A percentile compares a stretch with the other conserved stretches of the same genome.
Conservation (phyloP, 2,329 filamentous ascomycete species). For the Exophiala oligosperma region DNA sequence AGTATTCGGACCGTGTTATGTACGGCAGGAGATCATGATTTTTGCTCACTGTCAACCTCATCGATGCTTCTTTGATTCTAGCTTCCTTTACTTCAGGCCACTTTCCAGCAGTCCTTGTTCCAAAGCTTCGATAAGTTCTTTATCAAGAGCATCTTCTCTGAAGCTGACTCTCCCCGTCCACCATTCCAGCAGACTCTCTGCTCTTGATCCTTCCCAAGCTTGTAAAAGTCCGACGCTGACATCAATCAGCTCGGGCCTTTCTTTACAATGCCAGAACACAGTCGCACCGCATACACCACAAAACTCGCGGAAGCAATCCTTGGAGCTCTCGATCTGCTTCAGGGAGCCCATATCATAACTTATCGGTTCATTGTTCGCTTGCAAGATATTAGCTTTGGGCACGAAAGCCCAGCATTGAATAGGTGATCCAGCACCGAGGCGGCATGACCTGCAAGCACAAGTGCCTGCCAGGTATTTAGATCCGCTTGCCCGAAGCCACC, state of each 20-base stretch:
- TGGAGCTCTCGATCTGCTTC: slow-evolving; percentile 55
- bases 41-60: too few relatives aligned
- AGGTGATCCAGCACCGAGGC: slow-evolving; percentile 61
- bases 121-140: slow-evolving; percentile 27
- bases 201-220: slow-evolving; percentile 53
- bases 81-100: not conserved
- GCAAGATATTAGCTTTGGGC: slow-evolving; percentile 51
- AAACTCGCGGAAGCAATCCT: slow-evolving; percentile 59
- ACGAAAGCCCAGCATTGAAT: slow-evolving; percentile 68
- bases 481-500: slow-evolving; percentile 56
- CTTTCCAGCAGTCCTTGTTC: slow-evolving; percentile 17
- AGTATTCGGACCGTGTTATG: too few relatives aligned
- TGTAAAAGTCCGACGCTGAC: slow-evolving; percentile 62
- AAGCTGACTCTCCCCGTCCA: slow-evolving; percentile 60
- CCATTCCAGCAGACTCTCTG: slow-evolving; percentile 64
- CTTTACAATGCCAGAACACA: slow-evolving; percentile 61
- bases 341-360: slow-evolving; percentile 46
- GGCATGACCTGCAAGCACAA: slow-evolving; percentile 64
- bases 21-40: too few relatives aligned
- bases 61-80: too few relatives aligned
- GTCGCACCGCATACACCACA: slow-evolving; percentile 64
- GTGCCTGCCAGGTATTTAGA: slow-evolving; percentile 60
- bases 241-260: slow-evolving; percentile 59
- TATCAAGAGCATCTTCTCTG: slow-evolving; percentile 51
- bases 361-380: slow-evolving; percentile 32